A percentile compares a stretch with the other conserved stretches of the same genome.
phyloP scores from a whole-genome alignment of 768 basidiomycete species.

The Trametes maxima region DNA sequence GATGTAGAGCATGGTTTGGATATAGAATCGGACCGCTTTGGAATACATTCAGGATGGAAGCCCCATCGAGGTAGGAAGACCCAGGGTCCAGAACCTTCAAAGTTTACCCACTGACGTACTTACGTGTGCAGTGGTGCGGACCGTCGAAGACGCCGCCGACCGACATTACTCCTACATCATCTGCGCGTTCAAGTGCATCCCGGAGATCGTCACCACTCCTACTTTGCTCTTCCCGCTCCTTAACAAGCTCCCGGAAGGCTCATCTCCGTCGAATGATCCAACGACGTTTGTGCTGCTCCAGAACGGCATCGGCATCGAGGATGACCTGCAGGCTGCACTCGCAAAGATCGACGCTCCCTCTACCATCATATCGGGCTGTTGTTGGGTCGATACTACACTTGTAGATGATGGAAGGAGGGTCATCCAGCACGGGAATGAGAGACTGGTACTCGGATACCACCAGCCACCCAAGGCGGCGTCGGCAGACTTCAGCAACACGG shows the following conservation, averaged over 20 bases:
- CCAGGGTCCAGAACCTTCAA: background rate
- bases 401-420: slow-evolving; percentile 32
- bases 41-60: slow-evolving; percentile 23
- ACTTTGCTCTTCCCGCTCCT: slow-evolving; percentile 33
- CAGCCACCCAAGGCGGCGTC: slow-evolving; percentile 4
- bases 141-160: slow-evolving; percentile 35
- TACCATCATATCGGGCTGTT: slow-evolving; percentile 36
- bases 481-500: slow-evolving; percentile 7
- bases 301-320: slow-evolving; percentile 39
- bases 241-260: background rate
- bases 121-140: slow-evolving; percentile 24
- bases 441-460: slow-evolving; percentile 34
- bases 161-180: slow-evolving; percentile 31
- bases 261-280: slow-evolving; percentile 1
- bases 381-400: slow-evolving; percentile 37
- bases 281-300: slow-evolving; percentile 36
- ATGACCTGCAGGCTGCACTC: slow-evolving; percentile 25
- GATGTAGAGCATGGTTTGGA: slow-evolving; percentile 28
- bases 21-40: slow-evolving; percentile 28
- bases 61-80: slow-evolving; percentile 26
- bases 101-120: background rate
- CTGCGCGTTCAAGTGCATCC: slow-evolving; percentile 33
- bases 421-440: slow-evolving; percentile 31
- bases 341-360: slow-evolving; percentile 1
- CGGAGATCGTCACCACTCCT: slow-evolving; percentile 30